Evolutionary conservation across 768 basidiomycete species (phyloP), one percentile per base, ranked within the genome.

Genomic region (Boletus rufocinnamomeus): DNA sequence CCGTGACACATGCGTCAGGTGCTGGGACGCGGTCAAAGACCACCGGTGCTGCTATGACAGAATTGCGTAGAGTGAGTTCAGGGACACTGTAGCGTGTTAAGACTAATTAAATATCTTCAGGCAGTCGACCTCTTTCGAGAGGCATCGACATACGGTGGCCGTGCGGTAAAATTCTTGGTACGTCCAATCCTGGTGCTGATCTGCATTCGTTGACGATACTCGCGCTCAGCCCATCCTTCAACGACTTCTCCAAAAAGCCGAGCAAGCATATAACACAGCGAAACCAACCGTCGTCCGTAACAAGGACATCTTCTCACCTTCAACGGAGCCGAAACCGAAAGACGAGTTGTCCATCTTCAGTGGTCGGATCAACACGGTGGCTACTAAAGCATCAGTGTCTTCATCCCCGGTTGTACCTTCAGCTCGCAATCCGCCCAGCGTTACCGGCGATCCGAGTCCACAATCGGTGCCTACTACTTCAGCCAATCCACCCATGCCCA

Each of bases 271-370:
- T 63, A 73, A 76, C 62, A 81, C 72, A 32, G 82, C 83, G 7
- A 73, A 79, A 35, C 76, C 81, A 9, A 67, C 77, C 2, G 72
- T 72, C 49, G 74, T 78, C 50, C 79, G 77, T 17, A 79, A 78
- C 61, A 60, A 37, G 28, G 84, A 87, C 71, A 86, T 87, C 30
- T 89, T 89, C 70, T 75, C 78, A 23, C 75, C 81, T 10, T 81
- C 84, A 0, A 61, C 73, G 14, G 60, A 69, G 13, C 72, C 75
- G 27, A 81, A 80, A 40, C 71, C 75, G n/a, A 80, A 84, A 55
- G 89, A 91, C 67, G 88, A 90, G 65, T 72, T 91, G 25, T 82
- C 84, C 7, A 88, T 91, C 27, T 91, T 91, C 69, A 84, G 87
- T 50, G 89, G 89, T n/a, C 82, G 84, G 65, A 89, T 84, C 11